Base-by-base conservation (phyloP, 345 rosid genomes). In the Theobroma cacao region DNA sequence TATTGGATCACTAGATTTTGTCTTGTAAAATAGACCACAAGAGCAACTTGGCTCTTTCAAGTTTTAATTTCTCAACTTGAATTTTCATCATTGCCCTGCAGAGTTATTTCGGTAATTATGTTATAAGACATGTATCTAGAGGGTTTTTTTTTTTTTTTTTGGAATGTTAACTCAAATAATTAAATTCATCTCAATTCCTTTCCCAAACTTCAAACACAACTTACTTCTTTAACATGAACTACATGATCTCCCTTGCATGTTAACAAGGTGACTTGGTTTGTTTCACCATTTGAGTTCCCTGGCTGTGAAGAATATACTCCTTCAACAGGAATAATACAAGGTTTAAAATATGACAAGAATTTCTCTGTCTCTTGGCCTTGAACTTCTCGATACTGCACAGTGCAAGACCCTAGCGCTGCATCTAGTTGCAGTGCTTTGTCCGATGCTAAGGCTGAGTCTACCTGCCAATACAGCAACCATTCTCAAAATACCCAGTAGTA, bases 341-440 rank as follows among this genome's bases (percentile, higher is more conserved):
- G 98, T 79, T 86, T 92, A 78, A 94, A 94, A 78, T 92, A 91
- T 13, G 98, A 92, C 77, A 92, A 85, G 80, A 94, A 91, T 78
- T 85, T 91, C 83, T 84, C 91, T 0, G 94, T 92, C 85, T 92
- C 98, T 82, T 80, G 90, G 83, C 97, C 97, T 85, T 92, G 93
- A 83, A 92, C 90, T 88, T 94, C 98, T 70, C 91, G 84, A 75
- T 94, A 94, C 77, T 94, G 98, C 69, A 94, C 98, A 0, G 96
- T 74, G 77, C 98, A 88, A 43, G 90, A 86, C 58, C 98, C 98
- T 24, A 92, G 84, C 40, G 90, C 92, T 68, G 87, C 84, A 86
- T 94, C 98, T 76, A 92, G 75, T 80, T 94, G 94, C 26, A 92
- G 87, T 56, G 97, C 92, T 81, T 92, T 91, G 50, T 89, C 92